Evolutionary conservation across 192 early-diverging fungal species (phyloP).

Genomic region (Coemansia sp.): DNA sequence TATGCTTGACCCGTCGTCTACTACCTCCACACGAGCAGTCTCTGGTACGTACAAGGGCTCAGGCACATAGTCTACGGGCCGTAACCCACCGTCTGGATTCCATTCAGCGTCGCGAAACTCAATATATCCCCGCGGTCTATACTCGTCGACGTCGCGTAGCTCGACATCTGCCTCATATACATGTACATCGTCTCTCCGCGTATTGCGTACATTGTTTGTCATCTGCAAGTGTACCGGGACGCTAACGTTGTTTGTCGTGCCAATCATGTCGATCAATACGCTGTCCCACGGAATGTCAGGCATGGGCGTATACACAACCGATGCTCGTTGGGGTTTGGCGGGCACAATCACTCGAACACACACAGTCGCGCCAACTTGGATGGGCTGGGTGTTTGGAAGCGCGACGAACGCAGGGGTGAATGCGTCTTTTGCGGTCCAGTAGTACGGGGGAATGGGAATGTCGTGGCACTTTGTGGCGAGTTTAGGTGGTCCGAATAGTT

Average conservation of each 20-base stretch:
- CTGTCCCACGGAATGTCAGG: constrained; percentile 39
- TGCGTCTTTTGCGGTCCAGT: constrained; percentile 11
- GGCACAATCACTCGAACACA: constrained; percentile 54
- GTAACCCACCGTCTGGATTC: constrained; percentile 50
- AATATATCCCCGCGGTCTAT: constrained; percentile 25
- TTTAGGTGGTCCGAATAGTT: background rate
- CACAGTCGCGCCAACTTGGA: constrained; percentile 24
- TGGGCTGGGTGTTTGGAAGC: background rate
- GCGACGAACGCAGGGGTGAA: constrained; percentile 18
- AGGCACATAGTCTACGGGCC: constrained; percentile 33
- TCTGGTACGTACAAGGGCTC: constrained; percentile 23
- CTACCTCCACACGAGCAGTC: constrained; percentile 1
- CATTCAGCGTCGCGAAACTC: constrained; percentile 53
- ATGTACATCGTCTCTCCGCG: constrained; percentile 36
- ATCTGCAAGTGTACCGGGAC: constrained; percentile 21
- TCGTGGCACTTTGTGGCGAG: constrained; percentile 5
- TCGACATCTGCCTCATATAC: constrained; percentile 55
- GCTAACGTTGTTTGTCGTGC: constrained; percentile 12
- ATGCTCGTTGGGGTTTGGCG: background rate
- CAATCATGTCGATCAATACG: constrained; percentile 31
- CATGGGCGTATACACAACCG: constrained; percentile 20
- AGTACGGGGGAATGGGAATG: constrained; percentile 1
- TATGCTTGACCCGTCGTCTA: background rate
- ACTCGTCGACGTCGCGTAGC: constrained; percentile 44
- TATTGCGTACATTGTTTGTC: constrained; percentile 10